Conservation (phyloP, 2,329 filamentous ascomycete species). For the Ophiosphaerella narmari region DNA sequence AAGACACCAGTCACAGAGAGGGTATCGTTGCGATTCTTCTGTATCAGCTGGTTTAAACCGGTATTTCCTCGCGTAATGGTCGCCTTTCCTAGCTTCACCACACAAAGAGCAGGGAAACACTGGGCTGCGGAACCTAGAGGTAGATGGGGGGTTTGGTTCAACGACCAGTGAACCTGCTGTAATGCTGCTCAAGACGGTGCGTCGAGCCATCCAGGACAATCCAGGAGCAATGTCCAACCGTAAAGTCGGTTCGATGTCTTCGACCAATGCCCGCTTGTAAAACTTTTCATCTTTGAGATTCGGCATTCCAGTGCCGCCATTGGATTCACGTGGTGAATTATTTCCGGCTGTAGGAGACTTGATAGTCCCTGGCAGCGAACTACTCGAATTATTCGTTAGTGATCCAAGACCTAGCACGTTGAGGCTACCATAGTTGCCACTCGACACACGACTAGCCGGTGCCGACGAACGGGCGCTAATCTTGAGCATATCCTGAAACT, state of each 20-base stretch:
- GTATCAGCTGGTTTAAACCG: slow-evolving; percentile 88
- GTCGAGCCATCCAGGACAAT: slow-evolving; percentile 88
- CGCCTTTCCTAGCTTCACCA: slow-evolving; percentile 76
- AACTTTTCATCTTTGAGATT: slow-evolving; percentile 89
- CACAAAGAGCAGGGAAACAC: slow-evolving; percentile 82
- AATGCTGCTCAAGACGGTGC: slow-evolving; percentile 81
- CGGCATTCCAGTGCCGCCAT: slow-evolving; percentile 48
- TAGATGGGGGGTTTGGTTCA: slow-evolving; percentile 66
- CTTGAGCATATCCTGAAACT: slow-evolving; percentile 79
- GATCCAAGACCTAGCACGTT: slow-evolving; percentile 62
- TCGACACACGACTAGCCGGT: slow-evolving; percentile 69
- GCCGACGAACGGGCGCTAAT: slow-evolving; percentile 63
- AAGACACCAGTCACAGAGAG: slow-evolving; percentile 87
- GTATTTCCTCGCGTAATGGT: slow-evolving; percentile 75
- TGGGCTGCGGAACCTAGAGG: slow-evolving; percentile 58
- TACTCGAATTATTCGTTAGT: slow-evolving; percentile 56
- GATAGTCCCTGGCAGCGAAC: slow-evolving; percentile 59
- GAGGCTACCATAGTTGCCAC: slow-evolving; percentile 69
- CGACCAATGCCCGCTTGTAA: slow-evolving; percentile 84
- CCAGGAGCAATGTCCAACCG: slow-evolving; percentile 87
- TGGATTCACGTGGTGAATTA: slow-evolving; percentile 41
- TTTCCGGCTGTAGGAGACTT: slow-evolving; percentile 47
- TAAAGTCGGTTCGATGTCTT: slow-evolving; percentile 94
- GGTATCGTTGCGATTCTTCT: slow-evolving; percentile 85
- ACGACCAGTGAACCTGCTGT: slow-evolving; percentile 85